Base-by-base conservation (phyloP, 2,329 filamentous ascomycete species). In the Allantophomopsis cytisporea region DNA sequence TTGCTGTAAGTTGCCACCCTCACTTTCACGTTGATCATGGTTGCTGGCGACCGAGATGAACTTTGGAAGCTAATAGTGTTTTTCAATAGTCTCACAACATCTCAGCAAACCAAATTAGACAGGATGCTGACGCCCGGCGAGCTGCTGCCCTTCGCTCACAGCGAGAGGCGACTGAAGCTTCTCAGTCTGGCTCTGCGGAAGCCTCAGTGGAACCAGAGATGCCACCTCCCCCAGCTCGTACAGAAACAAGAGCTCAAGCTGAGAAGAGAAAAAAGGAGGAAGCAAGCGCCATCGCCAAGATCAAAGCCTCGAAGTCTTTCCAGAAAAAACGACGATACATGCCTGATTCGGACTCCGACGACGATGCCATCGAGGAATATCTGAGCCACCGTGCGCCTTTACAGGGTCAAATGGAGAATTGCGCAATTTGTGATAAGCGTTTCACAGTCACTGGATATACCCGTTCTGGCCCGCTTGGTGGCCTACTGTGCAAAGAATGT, bases 361-460 rank as follows among this genome's bases (percentile, higher is more conserved):
- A 69, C 13, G 57, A 73, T 35, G 66, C 65, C 2, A 56, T 59
- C 11, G 62, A 65, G 49, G 59, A 75, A 14, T 61, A 75, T 51
- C 49, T 69, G 38, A 50, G 68, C 43, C 56, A 60, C 54, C 31
- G 59, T 52, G 45, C 60, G 46, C 43, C 60, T 49, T 38, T 55
- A n/a, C 52, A 50, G 7, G 87, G 85, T 2, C 89, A 96, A 58
- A 74, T 89, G 53, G 86, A 83, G 46, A 88, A 94, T 48, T 96
- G 89, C 55, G 86, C 83, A 45, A 63, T 79, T 3, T 96, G 89
- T 57, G 69, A 72, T 34, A 94, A 91, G 57, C 78, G 87, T 31
- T 96, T 96, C 54, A 94, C 86, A 0, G 88, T 96, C 35, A 95
- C 89, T 0, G 73, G 85, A 1, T 95, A 95, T 61, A 87, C 82